Evolutionary conservation across 805 yeast species (phyloP).

Genomic region (Blastobotrys parvus): DNA sequence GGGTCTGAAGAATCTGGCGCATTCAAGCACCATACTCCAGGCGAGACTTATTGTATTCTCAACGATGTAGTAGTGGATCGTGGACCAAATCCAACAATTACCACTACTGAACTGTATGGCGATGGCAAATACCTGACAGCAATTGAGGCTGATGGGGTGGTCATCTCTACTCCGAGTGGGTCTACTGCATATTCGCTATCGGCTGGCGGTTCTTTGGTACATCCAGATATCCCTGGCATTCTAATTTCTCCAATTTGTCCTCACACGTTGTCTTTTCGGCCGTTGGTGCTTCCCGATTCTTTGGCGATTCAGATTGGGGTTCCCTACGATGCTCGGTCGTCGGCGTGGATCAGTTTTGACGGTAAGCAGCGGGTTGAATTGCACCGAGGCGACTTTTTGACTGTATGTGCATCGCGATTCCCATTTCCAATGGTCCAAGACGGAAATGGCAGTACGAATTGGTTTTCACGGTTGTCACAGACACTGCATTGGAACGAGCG

Average conservation of each 20-base stretch:
- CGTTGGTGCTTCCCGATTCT: conserved; percentile 82
- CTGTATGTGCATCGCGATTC: conserved; percentile 76
- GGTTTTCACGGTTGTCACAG: conserved; percentile 74
- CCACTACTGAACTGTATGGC: conserved; percentile 42
- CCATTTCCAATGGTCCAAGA: conserved; percentile 90
- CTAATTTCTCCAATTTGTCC: conserved; percentile 93
- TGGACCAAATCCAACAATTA: conserved; percentile 45
- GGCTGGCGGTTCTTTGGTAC: conserved; percentile 91
- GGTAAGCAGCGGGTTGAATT: conserved; percentile 84
- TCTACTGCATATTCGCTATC: conserved; percentile 85
- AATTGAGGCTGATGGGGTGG: conserved; percentile 59
- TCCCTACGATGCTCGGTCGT: conserved; percentile 71
- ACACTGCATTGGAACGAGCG: conserved; percentile 92
- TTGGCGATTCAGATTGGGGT: conserved; percentile 74
- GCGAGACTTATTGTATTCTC: conserved; percentile 33
- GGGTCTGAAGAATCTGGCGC: conserved; percentile 10
- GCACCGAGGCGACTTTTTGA: conserved; percentile 73
- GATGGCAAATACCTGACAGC: conserved; percentile 46
- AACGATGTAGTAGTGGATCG: conserved; percentile 46
- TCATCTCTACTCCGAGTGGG: conserved; percentile 60
- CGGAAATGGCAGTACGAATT: conserved; percentile 52
- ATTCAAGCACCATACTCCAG: conserved; percentile 21
- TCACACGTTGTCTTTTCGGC: conserved; percentile 85
- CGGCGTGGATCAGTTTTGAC: conserved; percentile 97
- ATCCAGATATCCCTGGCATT: conserved; percentile 85